These are phyloP conservation scores for Cercospora nicotianae DNA, from an alignment of 2,329 filamentous ascomycete genomes.

Conservation along the genomic window DNA sequence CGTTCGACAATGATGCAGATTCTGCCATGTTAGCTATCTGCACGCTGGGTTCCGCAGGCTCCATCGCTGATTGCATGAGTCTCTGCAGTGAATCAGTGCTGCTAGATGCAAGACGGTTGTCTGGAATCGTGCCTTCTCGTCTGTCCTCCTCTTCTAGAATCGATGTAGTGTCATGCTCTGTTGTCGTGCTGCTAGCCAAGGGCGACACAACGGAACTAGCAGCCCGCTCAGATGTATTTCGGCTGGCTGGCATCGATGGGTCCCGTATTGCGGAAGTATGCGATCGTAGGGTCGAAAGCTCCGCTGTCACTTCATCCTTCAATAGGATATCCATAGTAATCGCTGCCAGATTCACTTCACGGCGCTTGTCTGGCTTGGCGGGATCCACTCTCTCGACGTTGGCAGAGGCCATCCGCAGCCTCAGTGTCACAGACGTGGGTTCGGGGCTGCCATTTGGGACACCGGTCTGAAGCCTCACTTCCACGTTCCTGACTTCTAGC, in stretches of 20 bases:
- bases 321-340: constrained; percentile 35
- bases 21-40: not conserved
- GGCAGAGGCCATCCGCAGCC: constrained; percentile 64
- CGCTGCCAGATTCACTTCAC: constrained; percentile 27
- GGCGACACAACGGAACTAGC: not conserved
- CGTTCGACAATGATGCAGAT: constrained; percentile 30
- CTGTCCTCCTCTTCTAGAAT: constrained; percentile 2
- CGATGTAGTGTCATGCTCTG: not conserved
- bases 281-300: constrained; percentile 26
- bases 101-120: not conserved
- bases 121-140: not conserved
- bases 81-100: constrained; percentile 1
- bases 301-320: constrained; percentile 25
- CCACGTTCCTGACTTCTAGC: constrained; percentile 64
- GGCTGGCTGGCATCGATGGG: not conserved
- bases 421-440: constrained; percentile 56
- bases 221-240: not conserved
- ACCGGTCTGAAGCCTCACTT: constrained; percentile 64
- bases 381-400: not conserved
- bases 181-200: not conserved
- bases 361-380: not conserved
- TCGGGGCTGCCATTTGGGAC: constrained; percentile 36
- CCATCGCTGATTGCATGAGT: constrained; percentile 13
- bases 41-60: not conserved
- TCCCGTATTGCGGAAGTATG: constrained; percentile 6